Evolutionary conservation across 2,329 filamentous ascomycete species (phyloP).

Genomic region (Penicillium oxalicum): DNA sequence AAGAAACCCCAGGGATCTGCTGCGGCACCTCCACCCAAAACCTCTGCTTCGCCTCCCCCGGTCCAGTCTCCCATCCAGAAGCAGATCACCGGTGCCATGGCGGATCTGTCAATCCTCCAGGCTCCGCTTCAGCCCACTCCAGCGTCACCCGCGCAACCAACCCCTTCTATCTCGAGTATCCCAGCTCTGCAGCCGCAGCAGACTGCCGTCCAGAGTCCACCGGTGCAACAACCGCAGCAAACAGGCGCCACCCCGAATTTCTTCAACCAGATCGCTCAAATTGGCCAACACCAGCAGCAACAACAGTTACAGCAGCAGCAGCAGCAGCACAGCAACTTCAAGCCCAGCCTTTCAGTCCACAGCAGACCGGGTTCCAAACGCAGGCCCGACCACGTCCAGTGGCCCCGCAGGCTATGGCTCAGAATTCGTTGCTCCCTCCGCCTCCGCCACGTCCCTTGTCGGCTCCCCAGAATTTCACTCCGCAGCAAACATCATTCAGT

Average conservation of each 20-base stretch:
- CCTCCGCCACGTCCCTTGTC: slow-evolving; percentile 78
- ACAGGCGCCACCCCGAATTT: slow-evolving; percentile 45
- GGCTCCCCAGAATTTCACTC: slow-evolving; percentile 71
- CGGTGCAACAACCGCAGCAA: slow-evolving; percentile 35
- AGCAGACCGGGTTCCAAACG: slow-evolving; percentile 37
- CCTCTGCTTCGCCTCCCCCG: slow-evolving; percentile 32
- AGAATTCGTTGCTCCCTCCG: slow-evolving; percentile 63
- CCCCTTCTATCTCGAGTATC: slow-evolving; percentile 36
- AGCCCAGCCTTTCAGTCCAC: slow-evolving; percentile 25
- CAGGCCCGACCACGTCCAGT: slow-evolving; percentile 61
- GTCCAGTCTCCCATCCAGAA: slow-evolving; percentile 22
- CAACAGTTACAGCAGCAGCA: background rate
- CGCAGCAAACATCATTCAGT: slow-evolving; percentile 65
- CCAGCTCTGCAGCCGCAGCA: slow-evolving; percentile 42
- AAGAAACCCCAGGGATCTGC: slow-evolving; percentile 66
- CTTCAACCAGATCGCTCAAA: slow-evolving; percentile 44
- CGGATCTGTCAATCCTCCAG: slow-evolving; percentile 60
- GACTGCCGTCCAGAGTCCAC: slow-evolving; percentile 32
- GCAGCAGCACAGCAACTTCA: slow-evolving; percentile 1
- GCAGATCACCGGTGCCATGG: slow-evolving; percentile 62
- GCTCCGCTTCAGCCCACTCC: slow-evolving; percentile 53
- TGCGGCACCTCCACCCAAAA: slow-evolving; percentile 20
- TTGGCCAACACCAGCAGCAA: slow-evolving; percentile 19
- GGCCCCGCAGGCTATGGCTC: slow-evolving; percentile 58
- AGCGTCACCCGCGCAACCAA: slow-evolving; percentile 39